Evolutionary conservation across 768 basidiomycete species (phyloP), one percentile per base, ranked within the genome.

Genomic region (Phlegmacium glaucopus): DNA sequence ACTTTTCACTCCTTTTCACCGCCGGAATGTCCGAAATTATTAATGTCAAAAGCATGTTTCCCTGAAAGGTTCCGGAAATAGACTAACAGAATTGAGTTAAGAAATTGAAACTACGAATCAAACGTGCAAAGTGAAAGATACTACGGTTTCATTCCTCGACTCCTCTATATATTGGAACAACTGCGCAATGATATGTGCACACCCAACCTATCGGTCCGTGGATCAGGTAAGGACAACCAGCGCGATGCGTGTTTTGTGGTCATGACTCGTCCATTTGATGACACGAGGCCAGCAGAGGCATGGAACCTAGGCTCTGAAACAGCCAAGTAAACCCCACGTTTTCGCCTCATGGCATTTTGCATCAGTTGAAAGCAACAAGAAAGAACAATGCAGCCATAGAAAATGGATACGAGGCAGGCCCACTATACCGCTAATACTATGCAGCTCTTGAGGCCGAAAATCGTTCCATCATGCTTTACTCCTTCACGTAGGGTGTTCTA

Each of bases 341-440:
- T 61, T 45, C 49, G 61, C 68, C 68, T 66, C 68, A 67, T 67
- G 60, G 57, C 46, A 43, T 43, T 39, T 44, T 46, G 47, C 53
- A 49, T 40, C 44, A 47, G 42, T 27, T 39, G 47, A 48, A 56
- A 45, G 51, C 51, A 49, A 54, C 53, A 54, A 45, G 48, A 50
- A 47, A 42, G 32, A 40, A 28, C 46, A 17, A 44, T 41, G 52
- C 50, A 51, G 42, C 16, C 41, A 35, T 51, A 49, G 45, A 49
- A 34, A 44, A 30, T n/a, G 49, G 47, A 42, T 45, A 50, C 32
- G 44, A 51, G 41, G 49, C 46, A 47, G 25, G 37, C 38, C 46
- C 55, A 32, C 47, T 39, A 41, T 38, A 42, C 47, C 30, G 48
- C 48, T 38, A 44, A 35, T 50, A 49, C 40, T 34, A 48, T 55